Base-by-base conservation (phyloP, 202 grass and related monocot species). In the Panicum hallii region DNA sequence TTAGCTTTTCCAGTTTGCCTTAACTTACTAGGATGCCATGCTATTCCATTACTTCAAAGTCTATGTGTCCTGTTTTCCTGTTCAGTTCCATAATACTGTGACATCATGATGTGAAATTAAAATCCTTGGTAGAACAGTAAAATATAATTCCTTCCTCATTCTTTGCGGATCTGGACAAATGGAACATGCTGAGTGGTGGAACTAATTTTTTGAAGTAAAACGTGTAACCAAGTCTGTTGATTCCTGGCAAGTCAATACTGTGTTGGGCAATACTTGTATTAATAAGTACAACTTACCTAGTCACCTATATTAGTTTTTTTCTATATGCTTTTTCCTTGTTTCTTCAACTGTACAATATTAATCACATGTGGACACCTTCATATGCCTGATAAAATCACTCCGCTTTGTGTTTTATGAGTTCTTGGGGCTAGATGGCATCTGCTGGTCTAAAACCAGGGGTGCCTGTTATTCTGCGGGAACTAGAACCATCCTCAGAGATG, bases 361-460 rank as follows among this genome's bases (percentile, higher is more conserved):
- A 11, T 0, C 7, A 11, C 11, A 72, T 74, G 4, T 54, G 60
- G 16, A 53, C 3, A 75, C 32, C 9, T 26, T 32, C 43, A 13
- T 52, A 55, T 75, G 58, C 11, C n/a, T 58, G 20, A 13, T 5
- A 15, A 72, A 64, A 63, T 52, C 48, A 16, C 40, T 8, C 0
- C 17, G 30, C 47, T 50, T 45, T 52, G 26, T 69, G 5, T 79
- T 77, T 63, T 50, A 11, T 79, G 22, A 41, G 45, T 70, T 75
- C 8, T 46, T 0, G 0, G 49, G 63, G 50, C 43, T 74, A 84
- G 56, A 95, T 95, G 90, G 79, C 83, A 52, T 47, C 88, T 43
- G 74, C 76, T 75, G 71, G 45, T 70, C 71, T 92, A 82, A 90
- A 92, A 65, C 88, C 88, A 56, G 93, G 90, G 13, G 81, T 90